Evolutionary conservation across 345 rosid genomes (phyloP), one percentile per base, ranked within the genome.

Genomic region (Pelargonium nanum): DNA sequence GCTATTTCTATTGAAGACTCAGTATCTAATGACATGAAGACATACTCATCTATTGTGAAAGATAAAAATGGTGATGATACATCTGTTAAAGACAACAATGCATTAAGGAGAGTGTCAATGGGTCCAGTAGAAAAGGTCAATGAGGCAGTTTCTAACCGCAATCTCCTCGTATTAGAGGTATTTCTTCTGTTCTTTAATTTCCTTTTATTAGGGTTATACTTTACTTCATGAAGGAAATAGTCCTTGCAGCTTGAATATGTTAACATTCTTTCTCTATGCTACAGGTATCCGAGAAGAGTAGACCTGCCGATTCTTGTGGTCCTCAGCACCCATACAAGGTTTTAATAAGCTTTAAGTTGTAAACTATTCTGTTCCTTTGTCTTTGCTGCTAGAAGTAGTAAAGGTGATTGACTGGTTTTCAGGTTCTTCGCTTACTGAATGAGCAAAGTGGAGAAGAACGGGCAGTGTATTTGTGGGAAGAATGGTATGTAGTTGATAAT

Each of bases 101-200:
- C 67, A 57, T 66, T 44, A 53, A 69, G 75, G 44, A 63, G 56
- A 68, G 76, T 24, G 60, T 58, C 65, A 51, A 63, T 48, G 21
- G 58, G 58, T 74, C 65, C 72, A 24, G 59, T 59, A 21, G 57
- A 65, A 56, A 66, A 54, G 32, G 71, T 64, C 52, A 56, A 63
- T 64, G 66, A 58, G 65, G 58, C 64, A 61, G 65, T 62, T 21
- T 66, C 74, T 55, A 73, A 76, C 67, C 24, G 57, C 57, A 71
- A 69, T 77, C 85, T 89, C 76, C 93, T 93, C 72, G 97, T 93
- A 16, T 80, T 93, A 73, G 97, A 93, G 96, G 99, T 84, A 62
- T 50, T 70, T 57, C 21, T 54, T 1, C 25, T 1, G 16, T 54
- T 22, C 23, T 28, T 16, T 50, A n/a, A 6, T 24, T 54, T 44